Conservation (phyloP, 2,329 filamentous ascomycete genomes). For the Arthrobotrys pseudoclavata region DNA sequence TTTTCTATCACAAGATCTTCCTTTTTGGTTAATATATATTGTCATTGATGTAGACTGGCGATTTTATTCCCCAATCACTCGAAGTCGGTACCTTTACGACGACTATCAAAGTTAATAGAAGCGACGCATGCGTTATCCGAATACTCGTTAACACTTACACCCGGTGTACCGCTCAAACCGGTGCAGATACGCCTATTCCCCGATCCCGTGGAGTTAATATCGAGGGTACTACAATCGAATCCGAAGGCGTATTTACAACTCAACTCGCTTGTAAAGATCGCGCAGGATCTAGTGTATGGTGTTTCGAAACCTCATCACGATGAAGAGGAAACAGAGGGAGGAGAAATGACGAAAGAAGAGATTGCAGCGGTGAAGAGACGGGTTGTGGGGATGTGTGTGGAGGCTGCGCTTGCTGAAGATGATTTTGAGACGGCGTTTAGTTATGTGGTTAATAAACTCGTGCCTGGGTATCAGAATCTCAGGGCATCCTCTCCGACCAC, state of each 20-base stretch:
- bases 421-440: slow-evolving; percentile 90
- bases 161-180: slow-evolving; percentile 83
- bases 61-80: slow-evolving; percentile 61
- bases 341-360: slow-evolving; percentile 62
- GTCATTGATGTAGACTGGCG: slow-evolving; percentile 60
- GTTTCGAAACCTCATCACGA: slow-evolving; percentile 67
- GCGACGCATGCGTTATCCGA: slow-evolving; percentile 82
- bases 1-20: neutral
- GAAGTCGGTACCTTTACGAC: slow-evolving; percentile 70
- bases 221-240: slow-evolving; percentile 82
- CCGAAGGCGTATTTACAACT: slow-evolving; percentile 79
- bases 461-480: slow-evolving; percentile 63
- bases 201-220: slow-evolving; percentile 80
- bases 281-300: slow-evolving; percentile 75
- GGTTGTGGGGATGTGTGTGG: slow-evolving; percentile 83
- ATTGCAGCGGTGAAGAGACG: slow-evolving; percentile 72
- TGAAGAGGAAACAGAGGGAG: slow-evolving; percentile 63
- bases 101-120: slow-evolving; percentile 75
- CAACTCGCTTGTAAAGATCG: slow-evolving; percentile 79
- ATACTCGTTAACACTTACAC: slow-evolving; percentile 82
- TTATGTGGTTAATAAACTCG: slow-evolving; percentile 80
- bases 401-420: slow-evolving; percentile 80
- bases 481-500: slow-evolving; percentile 6
- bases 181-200: slow-evolving; percentile 81
- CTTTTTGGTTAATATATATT: neutral